Conservation (phyloP, 163 green algal species). For the Chlorella variabilis region DNA sequence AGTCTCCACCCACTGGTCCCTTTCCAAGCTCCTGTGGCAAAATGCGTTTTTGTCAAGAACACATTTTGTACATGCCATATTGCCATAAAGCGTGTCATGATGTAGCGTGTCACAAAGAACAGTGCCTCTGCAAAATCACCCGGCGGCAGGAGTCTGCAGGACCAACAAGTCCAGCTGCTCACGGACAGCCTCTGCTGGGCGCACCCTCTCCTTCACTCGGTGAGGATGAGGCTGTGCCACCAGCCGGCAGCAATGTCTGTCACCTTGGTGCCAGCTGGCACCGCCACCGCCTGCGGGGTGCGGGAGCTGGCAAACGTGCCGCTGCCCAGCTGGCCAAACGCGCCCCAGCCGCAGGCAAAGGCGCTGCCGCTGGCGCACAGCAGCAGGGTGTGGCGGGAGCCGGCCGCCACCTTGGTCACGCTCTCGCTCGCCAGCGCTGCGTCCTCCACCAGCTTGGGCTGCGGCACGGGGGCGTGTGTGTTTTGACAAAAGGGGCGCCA, state of each 20-base stretch:
- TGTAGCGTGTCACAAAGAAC: too few relatives aligned
- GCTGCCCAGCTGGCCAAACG: slow-evolving; percentile 48
- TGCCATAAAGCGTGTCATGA: too few relatives aligned
- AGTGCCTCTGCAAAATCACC: too few relatives aligned
- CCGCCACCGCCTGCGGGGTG: slow-evolving; percentile 18
- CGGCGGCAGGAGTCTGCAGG: too few relatives aligned
- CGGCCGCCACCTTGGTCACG: slow-evolving; percentile 40
- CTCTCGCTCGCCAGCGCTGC: neutral
- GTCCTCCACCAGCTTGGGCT: slow-evolving; percentile 46
- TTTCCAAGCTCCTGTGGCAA: too few relatives aligned
- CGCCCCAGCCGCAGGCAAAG: slow-evolving; percentile 36
- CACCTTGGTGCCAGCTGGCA: slow-evolving; percentile 23
- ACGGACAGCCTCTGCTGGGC: too few relatives aligned
- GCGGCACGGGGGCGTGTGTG: neutral
- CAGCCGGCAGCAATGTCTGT: slow-evolving; percentile 47
- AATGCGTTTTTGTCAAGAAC: too few relatives aligned
- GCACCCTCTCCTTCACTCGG: neutral
- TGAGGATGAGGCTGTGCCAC: slow-evolving; percentile 51
- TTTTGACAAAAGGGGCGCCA: too few relatives aligned
- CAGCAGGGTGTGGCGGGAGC: slow-evolving; percentile 44
- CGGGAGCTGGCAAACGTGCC: slow-evolving; percentile 15
- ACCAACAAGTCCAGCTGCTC: too few relatives aligned
- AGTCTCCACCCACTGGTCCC: too few relatives aligned
- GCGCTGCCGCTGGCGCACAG: slow-evolving; percentile 27
- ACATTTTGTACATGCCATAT: too few relatives aligned